A percentile compares a stretch with the other conserved stretches of the same genome.
phyloP scores from a whole-genome alignment of 1,139 yeast genomes.

The Geotrichum carabidarum region DNA sequence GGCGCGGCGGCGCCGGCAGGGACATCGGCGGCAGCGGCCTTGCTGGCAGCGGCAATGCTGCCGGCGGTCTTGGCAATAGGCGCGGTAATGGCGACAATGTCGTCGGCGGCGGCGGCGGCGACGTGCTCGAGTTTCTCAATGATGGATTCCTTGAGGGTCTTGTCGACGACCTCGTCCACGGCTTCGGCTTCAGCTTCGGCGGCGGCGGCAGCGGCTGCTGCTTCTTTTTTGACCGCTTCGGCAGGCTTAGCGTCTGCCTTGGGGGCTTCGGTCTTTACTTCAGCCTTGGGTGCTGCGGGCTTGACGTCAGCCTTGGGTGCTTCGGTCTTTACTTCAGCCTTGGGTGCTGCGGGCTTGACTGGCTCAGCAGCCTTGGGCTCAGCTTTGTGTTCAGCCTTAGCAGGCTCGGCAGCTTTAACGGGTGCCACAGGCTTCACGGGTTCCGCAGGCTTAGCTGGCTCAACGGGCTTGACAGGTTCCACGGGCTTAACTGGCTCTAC shows the following conservation, averaged over 20 bases:
- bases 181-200: not conserved
- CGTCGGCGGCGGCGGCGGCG: conserved; percentile 18
- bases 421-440: not conserved
- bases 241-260: not conserved
- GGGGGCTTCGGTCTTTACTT: not conserved
- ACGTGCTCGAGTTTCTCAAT: conserved; percentile 12
- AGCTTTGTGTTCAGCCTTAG: not conserved
- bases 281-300: conserved; percentile 9
- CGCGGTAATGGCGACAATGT: conserved; percentile 10
- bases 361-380: not conserved
- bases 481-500: not conserved
- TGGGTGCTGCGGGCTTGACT: not conserved
- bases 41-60: conserved; percentile 10
- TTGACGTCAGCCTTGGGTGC: conserved; percentile 20
- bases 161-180: not conserved
- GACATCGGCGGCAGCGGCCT: conserved; percentile 13
- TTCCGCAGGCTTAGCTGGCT: not conserved
- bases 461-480: not conserved
- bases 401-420: not conserved
- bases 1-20: conserved; percentile 15
- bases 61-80: conserved; percentile 16
- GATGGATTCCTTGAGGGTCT: conserved; percentile 1
- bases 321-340: not conserved
- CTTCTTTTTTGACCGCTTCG: not conserved
- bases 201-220: not conserved